Conservation (phyloP, 148 eudicot genomes). For the Persicaria tinctoria region DNA sequence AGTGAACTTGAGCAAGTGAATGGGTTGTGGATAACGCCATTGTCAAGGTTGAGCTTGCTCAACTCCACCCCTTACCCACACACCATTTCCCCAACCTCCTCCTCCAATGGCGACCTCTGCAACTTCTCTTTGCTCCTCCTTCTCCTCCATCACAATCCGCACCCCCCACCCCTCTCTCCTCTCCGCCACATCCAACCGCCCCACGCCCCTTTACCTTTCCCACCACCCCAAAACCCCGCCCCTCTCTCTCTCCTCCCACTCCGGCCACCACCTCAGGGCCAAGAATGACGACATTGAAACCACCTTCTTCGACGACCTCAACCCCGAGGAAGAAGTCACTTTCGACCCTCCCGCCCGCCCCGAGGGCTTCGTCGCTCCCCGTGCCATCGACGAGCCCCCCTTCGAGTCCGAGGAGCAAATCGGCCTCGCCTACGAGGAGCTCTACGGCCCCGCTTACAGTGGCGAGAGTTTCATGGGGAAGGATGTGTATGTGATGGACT, state of each 20-base stretch:
- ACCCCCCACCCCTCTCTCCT: conserved; percentile 16
- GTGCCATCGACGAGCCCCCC: conserved; percentile 66
- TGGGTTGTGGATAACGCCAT: conserved; percentile 7
- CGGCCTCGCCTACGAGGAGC: conserved; percentile 70
- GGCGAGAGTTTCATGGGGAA: conserved; percentile 56
- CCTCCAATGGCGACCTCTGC: conserved; percentile 11
- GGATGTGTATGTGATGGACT: conserved; percentile 63
- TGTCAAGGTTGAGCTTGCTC: neutral
- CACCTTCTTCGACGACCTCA: conserved; percentile 29
- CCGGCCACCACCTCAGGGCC: conserved; percentile 15
- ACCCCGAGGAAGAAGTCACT: conserved; percentile 40
- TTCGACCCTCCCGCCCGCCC: conserved; percentile 60
- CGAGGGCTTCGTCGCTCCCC: conserved; percentile 49
- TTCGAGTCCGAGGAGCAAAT: conserved; percentile 58
- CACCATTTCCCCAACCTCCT: neutral
- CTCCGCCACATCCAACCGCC: conserved; percentile 12
- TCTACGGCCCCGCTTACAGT: conserved; percentile 81
- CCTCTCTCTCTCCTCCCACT: conserved; percentile 17
- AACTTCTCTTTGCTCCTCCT: conserved; percentile 22
- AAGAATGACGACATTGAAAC: conserved; percentile 33
- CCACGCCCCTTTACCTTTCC: conserved; percentile 8
- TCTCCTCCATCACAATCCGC: conserved; percentile 33
- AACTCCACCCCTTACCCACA: conserved; percentile 6
- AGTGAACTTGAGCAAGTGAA: neutral
- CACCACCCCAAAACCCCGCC: conserved; percentile 10